Evolutionary conservation across 345 rosid genomes (phyloP), one percentile per base, ranked within the genome.

Genomic region (Boechera divaricarpa): DNA sequence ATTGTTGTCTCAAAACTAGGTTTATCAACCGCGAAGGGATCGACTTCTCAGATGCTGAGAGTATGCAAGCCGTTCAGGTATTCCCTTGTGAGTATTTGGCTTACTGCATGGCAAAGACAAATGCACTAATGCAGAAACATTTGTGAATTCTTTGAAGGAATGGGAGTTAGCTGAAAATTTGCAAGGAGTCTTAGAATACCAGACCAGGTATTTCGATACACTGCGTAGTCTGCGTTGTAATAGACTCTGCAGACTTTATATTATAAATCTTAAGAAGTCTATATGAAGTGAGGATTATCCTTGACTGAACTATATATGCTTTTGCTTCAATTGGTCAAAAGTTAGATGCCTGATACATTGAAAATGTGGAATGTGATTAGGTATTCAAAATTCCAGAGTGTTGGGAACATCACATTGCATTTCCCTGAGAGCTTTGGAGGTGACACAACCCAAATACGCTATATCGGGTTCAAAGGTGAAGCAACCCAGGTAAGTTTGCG

Each of bases 401-500:
- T 91, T 55, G 92, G 86, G 36, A 95, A 81, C 67, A 92, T 95
- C 73, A 92, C 99, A n/a, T 78, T 95, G 85, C 97, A 92, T 83
- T 91, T 95, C 82, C 96, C 99, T n/a, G 96, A 86, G 45, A 92
- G 86, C 69, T 92, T 89, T 84, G 94, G 94, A 15, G 96, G 94
- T 41, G 94, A 91, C 67, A 83, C 83, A 18, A 89, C 89, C 56
- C 90, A 86, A 79, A 95, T 95, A 78, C 87, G 81, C 70, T 95
- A 88, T 55, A 95, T 95, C 63, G 98, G 99, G 42, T 89, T 92
- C 66, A 95, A 91, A 86, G 99, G 99, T 44, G 99, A 95, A 92
- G 96, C 97, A 44, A 95, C 99, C 11, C 91, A 92, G 90, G 98
- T 91, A 86, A 69, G 45, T 18, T 24, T 70, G 41, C 36, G 64